These are phyloP conservation scores for Candida bentonensis DNA, from an alignment of 805 yeast genomes.

Conservation along the genomic window DNA sequence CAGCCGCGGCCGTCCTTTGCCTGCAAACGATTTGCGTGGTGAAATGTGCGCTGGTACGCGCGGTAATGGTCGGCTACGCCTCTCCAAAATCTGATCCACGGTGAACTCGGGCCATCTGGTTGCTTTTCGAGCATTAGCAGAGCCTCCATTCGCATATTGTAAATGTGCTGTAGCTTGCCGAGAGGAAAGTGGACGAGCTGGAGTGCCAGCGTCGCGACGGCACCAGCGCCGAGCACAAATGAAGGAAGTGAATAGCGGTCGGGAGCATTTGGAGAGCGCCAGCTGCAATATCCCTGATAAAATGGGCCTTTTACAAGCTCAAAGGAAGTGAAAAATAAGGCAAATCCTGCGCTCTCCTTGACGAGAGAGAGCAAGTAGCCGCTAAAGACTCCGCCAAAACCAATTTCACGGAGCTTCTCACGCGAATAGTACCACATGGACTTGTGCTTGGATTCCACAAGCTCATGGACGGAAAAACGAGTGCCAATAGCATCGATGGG, in stretches of 20 bases:
- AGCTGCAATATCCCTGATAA: conserved; percentile 17
- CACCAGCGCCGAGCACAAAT: conserved; percentile 72
- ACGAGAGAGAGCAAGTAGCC: conserved; percentile 68
- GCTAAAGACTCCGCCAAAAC: conserved; percentile 75
- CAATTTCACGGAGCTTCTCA: conserved; percentile 56
- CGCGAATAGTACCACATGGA: conserved; percentile 69
- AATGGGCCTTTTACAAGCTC: conserved; percentile 54
- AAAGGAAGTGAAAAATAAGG: conserved; percentile 67
- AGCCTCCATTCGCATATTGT: conserved; percentile 66
- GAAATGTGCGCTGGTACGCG: conserved; percentile 63
- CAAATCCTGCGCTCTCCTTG: conserved; percentile 75
- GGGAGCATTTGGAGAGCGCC: conserved; percentile 11
- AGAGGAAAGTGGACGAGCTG: conserved; percentile 77
- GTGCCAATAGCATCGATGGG: conserved; percentile 87
- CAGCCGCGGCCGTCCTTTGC: conserved; percentile 43
- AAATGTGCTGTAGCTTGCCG: conserved; percentile 63
- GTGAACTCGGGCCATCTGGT: conserved; percentile 13
- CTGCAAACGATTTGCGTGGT: conserved; percentile 37
- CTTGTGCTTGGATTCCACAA: conserved; percentile 50
- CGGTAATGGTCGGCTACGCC: conserved; percentile 40
- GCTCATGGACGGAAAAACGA: conserved; percentile 62
- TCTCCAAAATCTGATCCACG: background rate
- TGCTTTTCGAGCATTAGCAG: conserved; percentile 43
- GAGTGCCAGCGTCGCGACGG: conserved; percentile 66
- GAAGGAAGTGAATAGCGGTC: conserved; percentile 34